phyloP scores from a whole-genome alignment of 2,329 filamentous ascomycete species.

The Ascochyta fabae region DNA sequence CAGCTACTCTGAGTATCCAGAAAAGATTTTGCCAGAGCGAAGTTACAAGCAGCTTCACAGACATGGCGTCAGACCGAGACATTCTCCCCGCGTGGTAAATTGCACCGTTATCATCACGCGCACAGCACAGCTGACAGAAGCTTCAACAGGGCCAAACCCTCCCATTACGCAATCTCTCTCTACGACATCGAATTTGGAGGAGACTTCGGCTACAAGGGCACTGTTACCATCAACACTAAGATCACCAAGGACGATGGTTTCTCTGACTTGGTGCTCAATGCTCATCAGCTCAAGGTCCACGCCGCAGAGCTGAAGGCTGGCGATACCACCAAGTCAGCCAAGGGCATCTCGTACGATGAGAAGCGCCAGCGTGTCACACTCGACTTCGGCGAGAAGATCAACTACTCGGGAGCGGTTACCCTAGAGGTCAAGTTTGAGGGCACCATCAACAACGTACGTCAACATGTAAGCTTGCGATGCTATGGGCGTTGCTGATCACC shows the following conservation, averaged over 20 bases:
- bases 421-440: slow-evolving; percentile 79
- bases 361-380: slow-evolving; percentile 84
- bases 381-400: slow-evolving; percentile 74
- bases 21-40: slow-evolving; percentile 43
- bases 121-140: slow-evolving; percentile 23
- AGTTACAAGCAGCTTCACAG: slow-evolving; percentile 39
- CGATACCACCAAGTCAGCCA: slow-evolving; percentile 64
- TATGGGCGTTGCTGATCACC: neutral
- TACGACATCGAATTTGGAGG: slow-evolving; percentile 75
- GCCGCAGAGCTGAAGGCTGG: slow-evolving; percentile 68
- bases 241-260: slow-evolving; percentile 68
- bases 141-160: slow-evolving; percentile 71
- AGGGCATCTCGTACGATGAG: slow-evolving; percentile 78
- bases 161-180: slow-evolving; percentile 84
- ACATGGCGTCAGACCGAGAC: slow-evolving; percentile 56
- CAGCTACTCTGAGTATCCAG: slow-evolving; percentile 24
- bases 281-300: slow-evolving; percentile 80
- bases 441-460: slow-evolving; percentile 75
- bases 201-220: slow-evolving; percentile 83
- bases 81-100: slow-evolving; percentile 54
- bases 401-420: slow-evolving; percentile 68
- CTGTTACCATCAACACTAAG: slow-evolving; percentile 78
- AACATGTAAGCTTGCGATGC: too few relatives aligned
- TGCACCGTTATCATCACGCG: neutral
- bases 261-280: slow-evolving; percentile 82